Evolutionary conservation across 2,329 filamentous ascomycete genomes (phyloP).

Genomic region (Magnaporthiopsis incrustans): DNA sequence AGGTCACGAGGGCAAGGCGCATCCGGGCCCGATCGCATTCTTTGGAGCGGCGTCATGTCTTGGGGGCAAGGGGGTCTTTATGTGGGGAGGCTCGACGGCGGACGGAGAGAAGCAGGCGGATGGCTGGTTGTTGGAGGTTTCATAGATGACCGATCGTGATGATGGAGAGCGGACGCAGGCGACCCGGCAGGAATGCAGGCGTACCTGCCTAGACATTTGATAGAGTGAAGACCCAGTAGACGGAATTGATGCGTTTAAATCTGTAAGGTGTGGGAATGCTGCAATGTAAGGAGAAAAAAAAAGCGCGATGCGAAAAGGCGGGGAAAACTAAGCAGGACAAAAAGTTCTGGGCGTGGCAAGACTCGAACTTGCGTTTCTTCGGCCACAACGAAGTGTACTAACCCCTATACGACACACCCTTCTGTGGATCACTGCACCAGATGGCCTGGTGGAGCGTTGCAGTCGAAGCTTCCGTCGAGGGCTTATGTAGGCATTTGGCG

Average conservation of each 20-base stretch:
- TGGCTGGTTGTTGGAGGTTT: conserved; percentile 28
- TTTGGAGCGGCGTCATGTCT: conserved; percentile 33
- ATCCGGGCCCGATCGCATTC: conserved; percentile 29
- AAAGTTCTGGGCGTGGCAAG: conserved; percentile 8
- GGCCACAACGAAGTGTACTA: conserved; percentile 8
- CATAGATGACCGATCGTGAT: background rate
- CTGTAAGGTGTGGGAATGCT: no score
- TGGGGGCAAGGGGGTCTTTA: conserved; percentile 36
- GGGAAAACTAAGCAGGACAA: background rate
- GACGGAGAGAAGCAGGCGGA: conserved; percentile 30
- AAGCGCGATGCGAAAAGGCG: no score
- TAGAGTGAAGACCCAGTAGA: no score
- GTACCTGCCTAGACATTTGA: no score
- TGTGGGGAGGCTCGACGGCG: conserved; percentile 44
- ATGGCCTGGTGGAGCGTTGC: background rate
- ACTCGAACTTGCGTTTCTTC: conserved; percentile 7
- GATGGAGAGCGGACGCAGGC: background rate
- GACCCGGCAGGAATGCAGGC: background rate
- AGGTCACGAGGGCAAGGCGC: conserved; percentile 31
- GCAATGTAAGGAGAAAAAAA: no score
- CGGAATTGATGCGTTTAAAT: no score
- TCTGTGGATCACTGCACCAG: background rate
- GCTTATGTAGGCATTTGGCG: background rate
- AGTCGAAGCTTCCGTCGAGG: background rate
- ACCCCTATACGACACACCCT: conserved; percentile 8